A percentile compares a stretch with the other conserved stretches of the same genome.
Evolutionary conservation across 2,329 filamentous ascomycete genomes (phyloP).

Genomic region (Rutstroemia sydowiana): DNA sequence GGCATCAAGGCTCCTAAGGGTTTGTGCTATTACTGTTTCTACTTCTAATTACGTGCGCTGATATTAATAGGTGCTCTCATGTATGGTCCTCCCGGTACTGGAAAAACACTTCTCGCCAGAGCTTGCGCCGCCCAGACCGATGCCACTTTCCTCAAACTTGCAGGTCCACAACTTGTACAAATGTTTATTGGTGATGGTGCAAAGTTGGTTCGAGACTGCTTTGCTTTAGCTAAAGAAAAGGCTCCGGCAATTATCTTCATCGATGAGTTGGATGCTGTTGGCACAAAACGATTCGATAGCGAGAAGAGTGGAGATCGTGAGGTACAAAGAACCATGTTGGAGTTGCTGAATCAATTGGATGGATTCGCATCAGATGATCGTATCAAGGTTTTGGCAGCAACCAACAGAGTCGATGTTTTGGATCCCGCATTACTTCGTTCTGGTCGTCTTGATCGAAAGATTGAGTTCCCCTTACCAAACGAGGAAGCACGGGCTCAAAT

Average conservation of each 20-base stretch:
- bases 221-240: slow-evolving; percentile 96
- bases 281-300: slow-evolving; percentile 97
- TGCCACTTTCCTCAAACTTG: slow-evolving; percentile 96
- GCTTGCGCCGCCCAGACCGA: slow-evolving; percentile 97
- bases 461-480: slow-evolving; percentile 96
- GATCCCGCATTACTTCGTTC: slow-evolving; percentile 88
- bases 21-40: slow-evolving; percentile 38
- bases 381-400: slow-evolving; percentile 92
- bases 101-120: slow-evolving; percentile 86
- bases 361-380: slow-evolving; percentile 95
- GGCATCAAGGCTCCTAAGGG: slow-evolving; percentile 99
- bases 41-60: slow-evolving; percentile 8
- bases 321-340: slow-evolving; percentile 97
- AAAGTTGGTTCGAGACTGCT: slow-evolving; percentile 95
- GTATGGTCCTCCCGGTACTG: slow-evolving; percentile 90
- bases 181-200: slow-evolving; percentile 99
- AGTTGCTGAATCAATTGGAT: slow-evolving; percentile 95
- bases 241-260: slow-evolving; percentile 99
- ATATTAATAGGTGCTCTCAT: slow-evolving; percentile 72
- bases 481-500: slow-evolving; percentile 97
- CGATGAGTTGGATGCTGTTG: slow-evolving; percentile 95
- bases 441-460: slow-evolving; percentile 90
- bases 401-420: slow-evolving; percentile 88
- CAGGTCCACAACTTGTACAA: slow-evolving; percentile 93
- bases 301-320: slow-evolving; percentile 97